Evolutionary conservation across 495 filamentous ascomycete species (phyloP).

Genomic region (Thozetella sp.): DNA sequence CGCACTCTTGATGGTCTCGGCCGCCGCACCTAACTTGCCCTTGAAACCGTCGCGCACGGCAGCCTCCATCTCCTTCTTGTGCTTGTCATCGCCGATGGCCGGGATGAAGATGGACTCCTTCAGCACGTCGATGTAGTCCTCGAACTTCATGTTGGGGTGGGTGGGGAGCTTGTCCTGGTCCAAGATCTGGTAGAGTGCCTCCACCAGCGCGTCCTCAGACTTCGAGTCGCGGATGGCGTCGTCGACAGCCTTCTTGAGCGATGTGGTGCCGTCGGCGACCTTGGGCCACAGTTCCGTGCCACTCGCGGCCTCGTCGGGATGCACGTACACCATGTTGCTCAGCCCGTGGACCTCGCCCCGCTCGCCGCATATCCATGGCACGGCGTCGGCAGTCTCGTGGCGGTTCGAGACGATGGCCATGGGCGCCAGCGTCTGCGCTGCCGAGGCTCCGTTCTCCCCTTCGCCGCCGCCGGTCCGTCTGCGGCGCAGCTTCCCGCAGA

Average conservation of each 20-base stretch:
- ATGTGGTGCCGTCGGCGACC: constrained; percentile 58
- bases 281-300: constrained; percentile 70
- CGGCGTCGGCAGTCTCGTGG: constrained; percentile 60
- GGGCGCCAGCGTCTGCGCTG: constrained; percentile 52
- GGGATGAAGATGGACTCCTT: constrained; percentile 87
- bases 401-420: constrained; percentile 90
- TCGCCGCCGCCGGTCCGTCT: constrained; percentile 21
- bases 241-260: constrained; percentile 40
- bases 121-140: constrained; percentile 70
- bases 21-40: constrained; percentile 9
- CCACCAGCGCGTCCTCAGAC: constrained; percentile 67
- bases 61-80: constrained; percentile 46
- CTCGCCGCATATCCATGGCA: constrained; percentile 68
- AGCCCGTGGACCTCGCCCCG: constrained; percentile 73
- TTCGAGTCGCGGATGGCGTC: constrained; percentile 42
- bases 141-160: constrained; percentile 59
- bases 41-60: constrained; percentile 36
- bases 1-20: constrained; percentile 22
- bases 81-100: constrained; percentile 55
- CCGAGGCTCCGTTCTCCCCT: constrained; percentile 8
- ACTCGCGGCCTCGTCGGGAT: constrained; percentile 36
- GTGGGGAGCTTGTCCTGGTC: constrained; percentile 72
- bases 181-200: constrained; percentile 70
- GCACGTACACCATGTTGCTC: constrained; percentile 80
- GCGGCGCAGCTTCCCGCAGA: constrained; percentile 74